Percentiles rank a stretch among this genome's conserved stretches.
phyloP scores from a whole-genome alignment of 192 early-diverging fungal genomes.

The Coemansia sp. region DNA sequence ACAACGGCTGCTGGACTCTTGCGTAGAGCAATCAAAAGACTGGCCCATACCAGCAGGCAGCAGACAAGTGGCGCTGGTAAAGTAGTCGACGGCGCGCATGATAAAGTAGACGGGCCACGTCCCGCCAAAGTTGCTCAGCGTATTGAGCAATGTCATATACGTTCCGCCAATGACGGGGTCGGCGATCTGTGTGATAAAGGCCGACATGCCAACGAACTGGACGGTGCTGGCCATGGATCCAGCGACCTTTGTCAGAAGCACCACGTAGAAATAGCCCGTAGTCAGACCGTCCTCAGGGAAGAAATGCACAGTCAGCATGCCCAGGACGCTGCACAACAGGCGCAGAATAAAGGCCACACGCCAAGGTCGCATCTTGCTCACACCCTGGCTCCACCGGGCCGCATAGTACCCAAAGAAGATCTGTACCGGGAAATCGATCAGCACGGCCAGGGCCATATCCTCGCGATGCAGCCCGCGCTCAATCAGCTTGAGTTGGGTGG shows the following conservation, averaged over 20 bases:
- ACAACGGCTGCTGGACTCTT: constrained; percentile 61
- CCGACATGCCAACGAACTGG: constrained; percentile 93
- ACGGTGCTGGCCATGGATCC: constrained; percentile 87
- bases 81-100: constrained; percentile 83
- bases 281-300: constrained; percentile 69
- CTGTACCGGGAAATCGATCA: constrained; percentile 96
- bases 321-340: constrained; percentile 67
- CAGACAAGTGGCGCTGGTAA: constrained; percentile 73
- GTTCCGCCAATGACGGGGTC: constrained; percentile 93
- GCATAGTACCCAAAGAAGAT: constrained; percentile 97
- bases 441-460: constrained; percentile 84
- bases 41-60: constrained; percentile 39
- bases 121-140: constrained; percentile 93
- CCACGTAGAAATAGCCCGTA: constrained; percentile 64
- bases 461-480: constrained; percentile 94
- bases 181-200: constrained; percentile 90
- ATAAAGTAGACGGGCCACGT: constrained; percentile 96
- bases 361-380: constrained; percentile 85
- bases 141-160: constrained; percentile 87
- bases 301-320: constrained; percentile 75
- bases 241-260: constrained; percentile 73
- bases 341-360: constrained; percentile 84
- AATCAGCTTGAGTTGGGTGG: constrained; percentile 88
- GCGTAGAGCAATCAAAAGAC: constrained; percentile 56
- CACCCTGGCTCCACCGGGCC: constrained; percentile 88